Evolutionary conservation across 306 rosid species (phyloP), one percentile per base, ranked within the genome.

Genomic region (Lathyrus aphaca): DNA sequence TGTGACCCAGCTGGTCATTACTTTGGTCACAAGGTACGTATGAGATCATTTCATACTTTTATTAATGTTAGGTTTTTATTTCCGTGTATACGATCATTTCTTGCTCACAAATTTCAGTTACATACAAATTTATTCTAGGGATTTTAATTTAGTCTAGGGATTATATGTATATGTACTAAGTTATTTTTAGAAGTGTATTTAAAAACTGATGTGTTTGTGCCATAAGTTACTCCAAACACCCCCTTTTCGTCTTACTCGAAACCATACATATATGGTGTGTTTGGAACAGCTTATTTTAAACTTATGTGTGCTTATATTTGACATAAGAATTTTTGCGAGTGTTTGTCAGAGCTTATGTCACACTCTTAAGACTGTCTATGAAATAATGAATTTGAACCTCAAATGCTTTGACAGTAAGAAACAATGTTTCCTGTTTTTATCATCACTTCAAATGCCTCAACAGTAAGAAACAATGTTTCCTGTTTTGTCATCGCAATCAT

Each of bases 1-100:
- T 95, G 99, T 70, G 99, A 95, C 60, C 99, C 99, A 23, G 99
- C 99, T 45, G 99, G 99, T 65, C 99, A 95, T 81, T 91, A 87
- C 86, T 95, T 91, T 72, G 99, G 99, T 75, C 99, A 95, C 85
- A 95, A 95, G 99, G 99, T 91, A 84, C 37, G 16, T 59, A 29
- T 12, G 67, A 61, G 71, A 56, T 74, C 59, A 60, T 58, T 61
- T 64, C 56, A 53, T 70, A 65, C 74, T 63, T 55, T 48, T 8
- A 18, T 60, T 21, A 57, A 4, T 16, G 1, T 44, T 51, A 38
- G 35, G 29, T 62, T 35, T 43, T 19, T 32, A 21, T 46, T 55
- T 55, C 43, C 10, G 23, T 29, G 32, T 4, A 55, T 55, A 12
- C 10, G 0, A 56, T 39, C 68, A 38, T 67, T 45, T 72, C 49